Percentiles rank a stretch among this genome's conserved stretches.
These are phyloP conservation scores for Cryphonectria carpinicola DNA, from an alignment of 2,329 filamentous ascomycete genomes.

Conservation along the genomic window DNA sequence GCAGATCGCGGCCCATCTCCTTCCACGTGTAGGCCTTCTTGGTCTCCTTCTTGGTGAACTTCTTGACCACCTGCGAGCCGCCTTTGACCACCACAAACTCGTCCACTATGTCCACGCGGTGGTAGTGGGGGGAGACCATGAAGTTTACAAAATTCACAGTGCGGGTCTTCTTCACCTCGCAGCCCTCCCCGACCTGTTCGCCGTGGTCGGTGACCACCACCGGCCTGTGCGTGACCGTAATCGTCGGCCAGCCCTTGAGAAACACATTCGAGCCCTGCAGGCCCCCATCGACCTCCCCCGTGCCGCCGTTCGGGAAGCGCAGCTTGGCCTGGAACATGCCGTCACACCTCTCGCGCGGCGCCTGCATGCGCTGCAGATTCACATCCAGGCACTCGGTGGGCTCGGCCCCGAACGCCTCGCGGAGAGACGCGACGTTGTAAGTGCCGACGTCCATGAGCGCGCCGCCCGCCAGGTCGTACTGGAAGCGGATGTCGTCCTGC, in stretches of 20 bases:
- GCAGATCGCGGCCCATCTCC: constrained; percentile 38
- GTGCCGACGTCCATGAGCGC: constrained; percentile 46
- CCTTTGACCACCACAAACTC: constrained; percentile 37
- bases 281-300: constrained; percentile 39
- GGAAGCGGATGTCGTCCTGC: constrained; percentile 48
- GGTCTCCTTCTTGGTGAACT: constrained; percentile 33
- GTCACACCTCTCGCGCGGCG: constrained; percentile 40
- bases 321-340: constrained; percentile 41
- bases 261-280: constrained; percentile 32
- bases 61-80: constrained; percentile 31
- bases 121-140: constrained; percentile 36
- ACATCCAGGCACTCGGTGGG: constrained; percentile 44
- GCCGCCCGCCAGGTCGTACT: constrained; percentile 48
- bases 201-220: constrained; percentile 34
- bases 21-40: constrained; percentile 42
- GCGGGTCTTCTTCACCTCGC: constrained; percentile 35
- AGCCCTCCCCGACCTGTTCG: constrained; percentile 28
- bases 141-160: constrained; percentile 38
- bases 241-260: constrained; percentile 27
- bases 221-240: constrained; percentile 30
- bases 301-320: constrained; percentile 44
- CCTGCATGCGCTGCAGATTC: constrained; percentile 35
- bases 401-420: constrained; percentile 44
- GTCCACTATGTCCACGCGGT: constrained; percentile 44
- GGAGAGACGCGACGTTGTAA: constrained; percentile 45